phyloP scores from a whole-genome alignment of 192 early-diverging fungal genomes.

The Phycomyces nitens region DNA sequence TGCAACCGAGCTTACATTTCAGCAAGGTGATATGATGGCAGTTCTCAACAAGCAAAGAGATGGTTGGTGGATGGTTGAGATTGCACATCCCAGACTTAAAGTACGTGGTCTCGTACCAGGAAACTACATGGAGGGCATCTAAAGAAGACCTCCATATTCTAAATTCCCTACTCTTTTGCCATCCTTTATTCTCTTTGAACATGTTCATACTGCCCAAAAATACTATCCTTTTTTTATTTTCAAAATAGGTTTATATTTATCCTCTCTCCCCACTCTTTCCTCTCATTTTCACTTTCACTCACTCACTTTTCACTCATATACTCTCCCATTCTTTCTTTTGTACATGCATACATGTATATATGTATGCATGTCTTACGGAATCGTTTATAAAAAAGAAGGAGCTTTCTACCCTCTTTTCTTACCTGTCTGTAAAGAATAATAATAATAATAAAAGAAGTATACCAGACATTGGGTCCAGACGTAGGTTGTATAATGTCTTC shows the following conservation, averaged over 20 bases:
- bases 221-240: background rate
- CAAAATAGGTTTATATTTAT: background rate
- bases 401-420: no score
- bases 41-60: slow-evolving; percentile 18
- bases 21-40: background rate
- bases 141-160: background rate
- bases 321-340: background rate
- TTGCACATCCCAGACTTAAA: slow-evolving; percentile 3
- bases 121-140: slow-evolving; percentile 15
- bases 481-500: no score
- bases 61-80: slow-evolving; percentile 21
- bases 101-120: slow-evolving; percentile 18
- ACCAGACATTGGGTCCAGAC: no score
- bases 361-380: no score
- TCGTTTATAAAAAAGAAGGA: no score
- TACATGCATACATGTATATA: no score
- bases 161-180: background rate
- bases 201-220: no score
- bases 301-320: background rate
- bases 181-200: no score
- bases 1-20: no score
- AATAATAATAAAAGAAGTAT: no score
- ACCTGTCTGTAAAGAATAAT: no score
- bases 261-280: background rate
- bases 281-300: background rate